Evolutionary conservation across 805 yeast genomes (phyloP).

Genomic region (Naumovozyma baii): DNA sequence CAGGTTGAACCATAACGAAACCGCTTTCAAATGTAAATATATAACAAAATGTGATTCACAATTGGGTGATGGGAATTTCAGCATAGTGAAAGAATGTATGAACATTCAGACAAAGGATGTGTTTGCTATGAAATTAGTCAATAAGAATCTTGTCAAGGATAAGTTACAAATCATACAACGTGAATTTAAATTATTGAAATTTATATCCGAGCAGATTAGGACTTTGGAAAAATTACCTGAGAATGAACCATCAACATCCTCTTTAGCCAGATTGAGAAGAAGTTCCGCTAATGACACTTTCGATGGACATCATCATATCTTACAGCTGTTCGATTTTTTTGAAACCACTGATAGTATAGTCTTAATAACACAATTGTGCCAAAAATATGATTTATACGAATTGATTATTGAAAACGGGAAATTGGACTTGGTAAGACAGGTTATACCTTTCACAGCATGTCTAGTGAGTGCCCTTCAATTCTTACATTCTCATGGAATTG

Average conservation of each 20-base stretch:
- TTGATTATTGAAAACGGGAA: constrained; percentile 40
- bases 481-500: constrained; percentile 48
- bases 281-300: constrained; percentile 9
- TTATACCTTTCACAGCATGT: constrained; percentile 40
- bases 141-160: constrained; percentile 20
- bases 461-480: constrained; percentile 47
- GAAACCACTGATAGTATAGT: constrained; percentile 51
- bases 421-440: constrained; percentile 38
- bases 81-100: constrained; percentile 43
- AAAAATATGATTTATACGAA: constrained; percentile 61
- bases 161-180: constrained; percentile 40
- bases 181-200: constrained; percentile 45
- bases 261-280: background rate
- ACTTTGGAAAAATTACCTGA: constrained; percentile 25
- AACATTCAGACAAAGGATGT: constrained; percentile 33
- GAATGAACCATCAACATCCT: background rate
- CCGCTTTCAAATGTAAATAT: constrained; percentile 24
- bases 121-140: constrained; percentile 40
- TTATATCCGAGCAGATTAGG: constrained; percentile 18
- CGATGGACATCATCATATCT: constrained; percentile 38
- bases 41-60: constrained; percentile 17
- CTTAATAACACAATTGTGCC: constrained; percentile 57
- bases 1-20: constrained; percentile 3
- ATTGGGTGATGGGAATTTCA: constrained; percentile 41
- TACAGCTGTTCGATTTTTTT: constrained; percentile 58